phyloP scores from a whole-genome alignment of 768 basidiomycete genomes.

The Macrolepiota fuliginosa region DNA sequence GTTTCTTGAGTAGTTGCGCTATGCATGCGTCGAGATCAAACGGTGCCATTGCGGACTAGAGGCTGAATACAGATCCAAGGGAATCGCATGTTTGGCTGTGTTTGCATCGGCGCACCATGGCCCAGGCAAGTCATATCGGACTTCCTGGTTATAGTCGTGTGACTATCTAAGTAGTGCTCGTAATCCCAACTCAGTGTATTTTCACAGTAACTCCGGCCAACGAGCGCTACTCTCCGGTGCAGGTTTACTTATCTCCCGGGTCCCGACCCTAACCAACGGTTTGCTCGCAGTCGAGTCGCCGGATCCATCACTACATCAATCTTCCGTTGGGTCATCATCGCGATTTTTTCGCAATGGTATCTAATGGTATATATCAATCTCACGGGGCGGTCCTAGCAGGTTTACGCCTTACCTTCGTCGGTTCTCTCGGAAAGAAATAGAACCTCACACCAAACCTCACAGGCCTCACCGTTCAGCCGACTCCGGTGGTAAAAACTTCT shows the following conservation, averaged over 20 bases:
- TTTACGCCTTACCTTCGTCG: background rate
- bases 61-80: constrained; percentile 15
- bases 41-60: constrained; percentile 45
- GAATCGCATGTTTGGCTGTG: constrained; percentile 24
- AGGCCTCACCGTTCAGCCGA: background rate
- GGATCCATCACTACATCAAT: constrained; percentile 16
- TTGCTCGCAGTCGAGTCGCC: constrained; percentile 2
- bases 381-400: background rate
- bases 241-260: background rate
- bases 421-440: background rate
- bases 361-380: background rate
- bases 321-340: constrained; percentile 26
- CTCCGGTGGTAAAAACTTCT: background rate
- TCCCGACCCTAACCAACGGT: background rate
- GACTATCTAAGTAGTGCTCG: too few species aligned
- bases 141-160: background rate
- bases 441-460: background rate
- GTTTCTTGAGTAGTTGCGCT: constrained; percentile 84
- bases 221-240: background rate
- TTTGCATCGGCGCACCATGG: constrained; percentile 1
- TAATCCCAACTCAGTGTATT: too few species aligned
- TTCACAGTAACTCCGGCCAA: background rate
- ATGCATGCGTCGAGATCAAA: constrained; percentile 99
- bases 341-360: constrained; percentile 30
- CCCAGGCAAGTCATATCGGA: background rate